Conservation (phyloP, 108 stramenopile genomes). For the Parietichytrium sp. region DNA sequence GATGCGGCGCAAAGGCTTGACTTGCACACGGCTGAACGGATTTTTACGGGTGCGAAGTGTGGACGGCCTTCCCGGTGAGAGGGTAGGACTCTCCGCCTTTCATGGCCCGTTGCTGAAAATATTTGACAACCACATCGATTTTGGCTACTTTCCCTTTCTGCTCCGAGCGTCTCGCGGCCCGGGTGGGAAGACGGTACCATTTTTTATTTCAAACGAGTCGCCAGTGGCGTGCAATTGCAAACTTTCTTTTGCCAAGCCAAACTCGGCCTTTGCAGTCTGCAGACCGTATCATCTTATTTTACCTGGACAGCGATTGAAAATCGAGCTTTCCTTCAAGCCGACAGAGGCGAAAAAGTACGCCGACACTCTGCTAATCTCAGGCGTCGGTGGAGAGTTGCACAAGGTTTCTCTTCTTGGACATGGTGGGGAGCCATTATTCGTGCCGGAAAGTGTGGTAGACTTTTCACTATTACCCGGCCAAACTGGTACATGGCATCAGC, state of each 20-base stretch:
- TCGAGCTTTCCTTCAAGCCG: neutral
- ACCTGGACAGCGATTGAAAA: neutral
- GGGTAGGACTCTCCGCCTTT: neutral
- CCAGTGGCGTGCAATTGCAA: neutral
- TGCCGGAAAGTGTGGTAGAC: neutral
- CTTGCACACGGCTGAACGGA: neutral
- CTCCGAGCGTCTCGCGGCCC: neutral
- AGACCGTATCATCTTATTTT: neutral
- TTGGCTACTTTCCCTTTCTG: neutral
- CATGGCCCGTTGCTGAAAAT: conserved; percentile 21
- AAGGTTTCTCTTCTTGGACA: neutral
- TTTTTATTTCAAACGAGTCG: neutral
- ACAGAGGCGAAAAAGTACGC: neutral
- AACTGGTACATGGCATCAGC: neutral
- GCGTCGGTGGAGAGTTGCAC: neutral
- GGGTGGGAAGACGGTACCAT: neutral
- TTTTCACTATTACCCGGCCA: neutral
- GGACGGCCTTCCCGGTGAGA: neutral
- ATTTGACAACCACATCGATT: neutral
- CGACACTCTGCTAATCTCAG: neutral
- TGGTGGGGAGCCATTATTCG: neutral
- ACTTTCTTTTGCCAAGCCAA: neutral
- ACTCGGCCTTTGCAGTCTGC: neutral
- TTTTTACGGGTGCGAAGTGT: neutral
- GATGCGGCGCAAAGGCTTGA: neutral